These are phyloP conservation scores for Geotrichum siamense DNA, from an alignment of 1,139 yeast species.

Conservation along the genomic window DNA sequence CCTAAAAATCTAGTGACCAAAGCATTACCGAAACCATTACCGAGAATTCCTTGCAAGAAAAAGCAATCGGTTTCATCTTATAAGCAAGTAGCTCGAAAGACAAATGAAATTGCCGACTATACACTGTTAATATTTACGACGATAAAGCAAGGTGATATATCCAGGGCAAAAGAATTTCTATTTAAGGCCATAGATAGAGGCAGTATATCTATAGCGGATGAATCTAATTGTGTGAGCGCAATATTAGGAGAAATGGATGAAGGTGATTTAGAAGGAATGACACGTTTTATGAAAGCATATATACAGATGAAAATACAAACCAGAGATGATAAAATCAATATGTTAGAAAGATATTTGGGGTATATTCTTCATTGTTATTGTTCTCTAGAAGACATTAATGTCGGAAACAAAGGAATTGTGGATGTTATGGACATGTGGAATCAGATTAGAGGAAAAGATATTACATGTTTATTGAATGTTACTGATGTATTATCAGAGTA, in stretches of 20 bases:
- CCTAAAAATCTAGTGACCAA: too few relatives aligned
- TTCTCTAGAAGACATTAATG: conserved; percentile 4
- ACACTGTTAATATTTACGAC: conserved; percentile 8
- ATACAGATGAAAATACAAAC: too few relatives aligned
- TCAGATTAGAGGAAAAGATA: conserved; percentile 2
- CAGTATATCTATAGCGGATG: neutral
- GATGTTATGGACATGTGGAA: conserved; percentile 13
- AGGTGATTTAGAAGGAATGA: conserved; percentile 4
- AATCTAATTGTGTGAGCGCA: conserved; percentile 8
- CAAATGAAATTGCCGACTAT: conserved; percentile 1
- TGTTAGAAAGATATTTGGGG: conserved; percentile 17
- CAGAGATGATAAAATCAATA: neutral
- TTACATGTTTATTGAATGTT: conserved; percentile 15
- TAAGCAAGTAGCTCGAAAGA: neutral
- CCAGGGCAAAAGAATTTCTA: conserved; percentile 8
- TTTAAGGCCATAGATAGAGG: conserved; percentile 5
- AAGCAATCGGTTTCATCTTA: too few relatives aligned
- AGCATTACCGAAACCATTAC: too few relatives aligned
- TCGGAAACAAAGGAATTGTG: conserved; percentile 10
- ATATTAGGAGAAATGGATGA: conserved; percentile 3
- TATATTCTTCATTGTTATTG: conserved; percentile 22
- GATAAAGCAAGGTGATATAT: conserved; percentile 5
- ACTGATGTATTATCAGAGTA: conserved; percentile 18
- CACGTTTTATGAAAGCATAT: neutral
- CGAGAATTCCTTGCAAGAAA: too few relatives aligned